Evolutionary conservation across 441 rosid genomes (phyloP).

Genomic region (Raphanus hybrid): DNA sequence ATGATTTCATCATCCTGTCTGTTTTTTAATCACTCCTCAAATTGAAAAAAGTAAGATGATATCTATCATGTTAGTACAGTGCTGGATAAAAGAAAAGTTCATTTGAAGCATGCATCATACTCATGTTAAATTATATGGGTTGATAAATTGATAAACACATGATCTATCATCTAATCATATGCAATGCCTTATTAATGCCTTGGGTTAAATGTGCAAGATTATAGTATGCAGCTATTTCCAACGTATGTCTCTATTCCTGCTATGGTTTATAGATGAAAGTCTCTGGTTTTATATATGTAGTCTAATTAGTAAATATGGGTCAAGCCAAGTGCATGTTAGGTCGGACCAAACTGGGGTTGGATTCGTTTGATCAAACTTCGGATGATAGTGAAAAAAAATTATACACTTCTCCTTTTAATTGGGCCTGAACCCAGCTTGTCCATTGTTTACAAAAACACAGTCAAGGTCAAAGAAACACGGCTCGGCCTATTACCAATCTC

Average conservation of each 20-base stretch:
- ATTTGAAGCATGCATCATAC: neutral
- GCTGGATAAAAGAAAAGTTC: neutral
- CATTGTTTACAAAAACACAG: neutral
- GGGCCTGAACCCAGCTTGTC: constrained; percentile 12
- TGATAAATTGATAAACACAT: neutral
- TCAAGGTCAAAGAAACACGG: neutral
- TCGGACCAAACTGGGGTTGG: neutral
- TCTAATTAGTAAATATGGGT: neutral
- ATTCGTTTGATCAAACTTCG: neutral
- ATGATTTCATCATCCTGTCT: too few species aligned
- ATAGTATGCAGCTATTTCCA: too few species aligned
- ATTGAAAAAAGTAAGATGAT: too few species aligned
- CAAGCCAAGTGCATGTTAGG: neutral
- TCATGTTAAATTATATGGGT: neutral
- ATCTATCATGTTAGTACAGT: neutral
- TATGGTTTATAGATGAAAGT: neutral
- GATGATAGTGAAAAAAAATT: neutral
- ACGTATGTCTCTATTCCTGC: neutral
- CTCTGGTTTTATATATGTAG: neutral
- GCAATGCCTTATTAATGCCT: too few species aligned
- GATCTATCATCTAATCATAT: neutral
- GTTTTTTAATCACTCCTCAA: too few species aligned
- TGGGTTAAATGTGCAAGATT: neutral
- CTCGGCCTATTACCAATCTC: neutral
- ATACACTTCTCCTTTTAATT: neutral